Conservation (phyloP, 495 filamentous ascomycete genomes). For the Hypoxylon trugodes region DNA sequence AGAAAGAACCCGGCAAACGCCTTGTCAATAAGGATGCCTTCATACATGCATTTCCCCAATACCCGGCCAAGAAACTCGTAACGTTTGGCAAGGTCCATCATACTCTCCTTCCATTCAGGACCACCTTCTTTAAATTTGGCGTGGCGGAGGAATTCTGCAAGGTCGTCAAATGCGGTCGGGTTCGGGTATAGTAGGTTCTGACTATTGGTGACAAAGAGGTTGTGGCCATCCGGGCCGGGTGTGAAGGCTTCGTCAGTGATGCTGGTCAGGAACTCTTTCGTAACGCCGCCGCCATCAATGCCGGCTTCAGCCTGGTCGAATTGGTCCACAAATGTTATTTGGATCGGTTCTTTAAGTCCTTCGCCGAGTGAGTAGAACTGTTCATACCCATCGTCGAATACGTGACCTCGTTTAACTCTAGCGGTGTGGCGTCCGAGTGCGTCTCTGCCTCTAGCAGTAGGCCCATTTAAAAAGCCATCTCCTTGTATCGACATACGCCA, state of each 20-base stretch:
- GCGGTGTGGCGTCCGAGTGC: constrained; percentile 78
- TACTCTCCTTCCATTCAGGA: constrained; percentile 62
- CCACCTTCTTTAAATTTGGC: constrained; percentile 59
- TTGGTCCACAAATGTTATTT: constrained; percentile 94
- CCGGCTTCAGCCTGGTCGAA: constrained; percentile 89
- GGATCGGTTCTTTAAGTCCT: constrained; percentile 93
- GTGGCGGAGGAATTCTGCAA: constrained; percentile 64
- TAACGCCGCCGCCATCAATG: constrained; percentile 96
- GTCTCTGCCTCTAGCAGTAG: constrained; percentile 49
- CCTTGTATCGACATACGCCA: constrained; percentile 72
- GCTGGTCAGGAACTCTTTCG: constrained; percentile 95
- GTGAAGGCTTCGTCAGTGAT: constrained; percentile 89
- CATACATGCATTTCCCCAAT: constrained; percentile 97
- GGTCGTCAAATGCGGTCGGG: constrained; percentile 78
- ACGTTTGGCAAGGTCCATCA: constrained; percentile 70
- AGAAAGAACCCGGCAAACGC: constrained; percentile 96
- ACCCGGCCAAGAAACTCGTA: constrained; percentile 94
- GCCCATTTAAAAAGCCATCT: constrained; percentile 36
- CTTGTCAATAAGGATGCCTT: constrained; percentile 95
- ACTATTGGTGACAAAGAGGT: constrained; percentile 84
- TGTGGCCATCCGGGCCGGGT: constrained; percentile 42
- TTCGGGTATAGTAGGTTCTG: constrained; percentile 92
- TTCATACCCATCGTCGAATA: constrained; percentile 86
- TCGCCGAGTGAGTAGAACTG: constrained; percentile 85
- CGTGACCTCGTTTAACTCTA: constrained; percentile 77